phyloP scores from a whole-genome alignment of 2,329 filamentous ascomycete species.

The Fusarium sp. region DNA sequence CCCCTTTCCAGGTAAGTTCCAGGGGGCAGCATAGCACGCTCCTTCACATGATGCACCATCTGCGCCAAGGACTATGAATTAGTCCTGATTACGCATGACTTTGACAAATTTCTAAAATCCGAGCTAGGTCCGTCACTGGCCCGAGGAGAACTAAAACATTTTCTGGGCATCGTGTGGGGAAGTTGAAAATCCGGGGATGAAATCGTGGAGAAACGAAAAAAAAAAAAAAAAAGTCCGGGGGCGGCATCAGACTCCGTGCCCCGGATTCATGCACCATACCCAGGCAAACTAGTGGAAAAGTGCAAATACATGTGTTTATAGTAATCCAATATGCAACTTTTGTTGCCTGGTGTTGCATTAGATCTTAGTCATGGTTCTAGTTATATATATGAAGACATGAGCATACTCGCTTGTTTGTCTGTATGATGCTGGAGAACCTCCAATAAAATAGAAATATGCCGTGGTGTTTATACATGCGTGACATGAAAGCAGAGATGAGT shows the following conservation, averaged over 20 bases:
- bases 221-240: conserved; percentile 6
- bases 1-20: neutral
- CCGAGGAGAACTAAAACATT: neutral
- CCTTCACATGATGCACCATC: conserved; percentile 35
- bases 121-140: neutral
- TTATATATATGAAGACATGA: conserved; percentile 11
- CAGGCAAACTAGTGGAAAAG: conserved; percentile 10
- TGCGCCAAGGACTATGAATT: neutral
- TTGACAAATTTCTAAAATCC: conserved; percentile 18
- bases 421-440: conserved; percentile 11
- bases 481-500: conserved; percentile 15
- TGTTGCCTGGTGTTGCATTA: conserved; percentile 10
- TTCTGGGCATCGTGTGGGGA: conserved; percentile 19
- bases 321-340: neutral
- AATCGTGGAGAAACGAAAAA: conserved; percentile 18
- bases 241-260: neutral
- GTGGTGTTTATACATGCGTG: conserved; percentile 33
- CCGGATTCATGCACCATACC: conserved; percentile 10
- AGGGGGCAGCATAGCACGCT: conserved; percentile 5
- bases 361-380: conserved; percentile 27
- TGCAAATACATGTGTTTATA: neutral
- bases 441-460: conserved; percentile 12
- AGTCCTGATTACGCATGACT: conserved; percentile 18
- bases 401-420: neutral
- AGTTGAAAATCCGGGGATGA: conserved; percentile 34